These are phyloP conservation scores for Hymenoscyphus albidus DNA, from an alignment of 2,329 filamentous ascomycete species.

Conservation along the genomic window DNA sequence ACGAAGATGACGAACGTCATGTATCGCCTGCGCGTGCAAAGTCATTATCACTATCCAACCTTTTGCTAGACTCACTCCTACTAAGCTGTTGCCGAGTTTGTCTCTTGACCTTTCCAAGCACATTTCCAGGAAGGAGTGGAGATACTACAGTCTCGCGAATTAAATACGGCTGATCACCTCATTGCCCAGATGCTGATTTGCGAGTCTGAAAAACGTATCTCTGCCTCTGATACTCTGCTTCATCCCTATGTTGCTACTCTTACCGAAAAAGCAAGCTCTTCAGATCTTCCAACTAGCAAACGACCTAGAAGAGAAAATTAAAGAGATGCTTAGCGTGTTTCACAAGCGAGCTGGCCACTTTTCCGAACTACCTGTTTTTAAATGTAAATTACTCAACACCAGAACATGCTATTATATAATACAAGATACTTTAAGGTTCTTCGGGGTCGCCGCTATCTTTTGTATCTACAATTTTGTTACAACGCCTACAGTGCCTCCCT, in stretches of 20 bases:
- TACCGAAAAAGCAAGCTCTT: slow-evolving; percentile 2
- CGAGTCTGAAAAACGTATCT: slow-evolving; percentile 6
- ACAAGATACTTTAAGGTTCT: background rate
- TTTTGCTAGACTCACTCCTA: slow-evolving; percentile 8
- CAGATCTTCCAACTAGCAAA: slow-evolving; percentile 1
- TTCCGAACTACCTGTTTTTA: background rate
- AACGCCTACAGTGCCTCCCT: no score
- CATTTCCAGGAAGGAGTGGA: slow-evolving; percentile 7
- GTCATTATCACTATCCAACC: slow-evolving; percentile 9
- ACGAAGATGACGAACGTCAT: slow-evolving; percentile 15
- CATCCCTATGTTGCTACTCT: background rate
- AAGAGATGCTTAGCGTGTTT: background rate
- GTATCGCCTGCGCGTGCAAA: background rate
- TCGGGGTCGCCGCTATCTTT: background rate
- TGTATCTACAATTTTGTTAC: background rate
- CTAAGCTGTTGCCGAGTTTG: slow-evolving; percentile 2
- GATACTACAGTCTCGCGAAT: background rate
- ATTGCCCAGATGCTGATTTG: slow-evolving; percentile 3
- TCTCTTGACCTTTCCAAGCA: background rate
- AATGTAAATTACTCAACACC: background rate
- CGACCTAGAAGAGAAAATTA: no score
- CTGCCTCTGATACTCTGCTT: slow-evolving; percentile 2
- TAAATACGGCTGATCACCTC: background rate
- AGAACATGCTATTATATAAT: background rate
- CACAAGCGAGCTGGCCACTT: background rate